A percentile compares a stretch with the other conserved stretches of the same genome.
phyloP scores from a whole-genome alignment of 345 rosid genomes.

The Aquilaria malaccensis region DNA sequence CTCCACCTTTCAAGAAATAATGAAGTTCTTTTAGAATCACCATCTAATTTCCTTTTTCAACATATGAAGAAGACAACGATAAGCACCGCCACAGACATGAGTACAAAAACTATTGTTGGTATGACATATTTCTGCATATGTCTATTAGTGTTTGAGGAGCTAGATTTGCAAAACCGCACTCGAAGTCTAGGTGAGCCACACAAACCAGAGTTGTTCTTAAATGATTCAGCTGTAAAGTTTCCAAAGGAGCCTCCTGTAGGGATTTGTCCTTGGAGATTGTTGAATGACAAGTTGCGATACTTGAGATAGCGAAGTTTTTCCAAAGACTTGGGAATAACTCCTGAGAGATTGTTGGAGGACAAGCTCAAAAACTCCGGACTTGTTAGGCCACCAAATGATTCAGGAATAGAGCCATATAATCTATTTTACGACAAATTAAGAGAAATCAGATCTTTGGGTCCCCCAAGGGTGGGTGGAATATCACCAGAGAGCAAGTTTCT shows the following conservation, averaged over 20 bases:
- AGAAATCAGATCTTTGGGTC: background rate
- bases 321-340: conserved; percentile 16
- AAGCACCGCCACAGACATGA: background rate
- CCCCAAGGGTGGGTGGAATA: conserved; percentile 6
- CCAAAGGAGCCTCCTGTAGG: conserved; percentile 12
- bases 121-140: background rate
- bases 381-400: conserved; percentile 8
- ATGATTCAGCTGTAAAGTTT: conserved; percentile 13
- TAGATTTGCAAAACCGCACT: conserved; percentile 12
- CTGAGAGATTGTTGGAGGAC: conserved; percentile 8
- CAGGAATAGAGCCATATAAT: conserved; percentile 14
- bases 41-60: background rate
- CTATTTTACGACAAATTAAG: conserved; percentile 9
- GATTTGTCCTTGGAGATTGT: conserved; percentile 16
- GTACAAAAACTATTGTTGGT: background rate
- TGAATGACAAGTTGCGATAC: conserved; percentile 11
- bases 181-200: conserved; percentile 5
- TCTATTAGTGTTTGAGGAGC: background rate
- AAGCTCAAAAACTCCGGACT: conserved; percentile 14
- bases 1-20: background rate
- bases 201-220: conserved; percentile 6
- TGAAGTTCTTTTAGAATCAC: background rate
- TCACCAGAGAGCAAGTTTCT: conserved; percentile 10
- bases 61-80: background rate
- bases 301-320: conserved; percentile 1